Evolutionary conservation across 208 protist species (phyloP).

Genomic region (Trypanosoma lewisi): DNA sequence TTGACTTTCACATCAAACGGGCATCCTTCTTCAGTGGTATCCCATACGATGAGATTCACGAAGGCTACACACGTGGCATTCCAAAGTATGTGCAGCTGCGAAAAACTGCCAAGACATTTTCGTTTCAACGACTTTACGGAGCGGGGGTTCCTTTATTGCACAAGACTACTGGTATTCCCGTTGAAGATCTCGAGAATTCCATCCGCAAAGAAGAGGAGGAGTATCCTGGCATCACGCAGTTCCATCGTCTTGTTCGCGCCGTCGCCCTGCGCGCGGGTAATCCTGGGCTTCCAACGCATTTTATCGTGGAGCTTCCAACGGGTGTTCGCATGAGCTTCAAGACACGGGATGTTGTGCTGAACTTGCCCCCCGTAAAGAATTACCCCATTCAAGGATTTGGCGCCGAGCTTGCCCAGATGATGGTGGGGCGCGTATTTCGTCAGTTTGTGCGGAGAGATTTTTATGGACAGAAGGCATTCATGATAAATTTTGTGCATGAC

Average conservation of each 20-base stretch:
- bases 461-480: conserved; percentile 63
- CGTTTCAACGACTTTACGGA: conserved; percentile 89
- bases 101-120: conserved; percentile 87
- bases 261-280: conserved; percentile 81
- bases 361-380: conserved; percentile 84
- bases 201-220: conserved; percentile 68
- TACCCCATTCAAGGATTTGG: conserved; percentile 90
- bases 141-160: conserved; percentile 77
- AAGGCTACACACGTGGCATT: conserved; percentile 57
- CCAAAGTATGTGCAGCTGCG: conserved; percentile 72
- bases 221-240: conserved; percentile 75
- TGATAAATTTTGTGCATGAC: conserved; percentile 91
- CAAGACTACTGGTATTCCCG: conserved; percentile 83
- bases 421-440: conserved; percentile 78
- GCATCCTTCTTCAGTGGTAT: conserved; percentile 83
- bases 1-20: conserved; percentile 89
- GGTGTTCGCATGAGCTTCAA: conserved; percentile 73
- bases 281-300: conserved; percentile 75
- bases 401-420: conserved; percentile 88
- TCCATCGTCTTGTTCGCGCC: conserved; percentile 64
- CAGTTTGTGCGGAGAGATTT: conserved; percentile 63
- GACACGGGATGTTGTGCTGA: conserved; percentile 75
- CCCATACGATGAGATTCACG: conserved; percentile 76
- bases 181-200: conserved; percentile 61
- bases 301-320: conserved; percentile 82